Percentiles rank a stretch among this genome's conserved stretches.
Conservation (phyloP, 2,329 filamentous ascomycete genomes). For the Paradendryphiella salina region DNA sequence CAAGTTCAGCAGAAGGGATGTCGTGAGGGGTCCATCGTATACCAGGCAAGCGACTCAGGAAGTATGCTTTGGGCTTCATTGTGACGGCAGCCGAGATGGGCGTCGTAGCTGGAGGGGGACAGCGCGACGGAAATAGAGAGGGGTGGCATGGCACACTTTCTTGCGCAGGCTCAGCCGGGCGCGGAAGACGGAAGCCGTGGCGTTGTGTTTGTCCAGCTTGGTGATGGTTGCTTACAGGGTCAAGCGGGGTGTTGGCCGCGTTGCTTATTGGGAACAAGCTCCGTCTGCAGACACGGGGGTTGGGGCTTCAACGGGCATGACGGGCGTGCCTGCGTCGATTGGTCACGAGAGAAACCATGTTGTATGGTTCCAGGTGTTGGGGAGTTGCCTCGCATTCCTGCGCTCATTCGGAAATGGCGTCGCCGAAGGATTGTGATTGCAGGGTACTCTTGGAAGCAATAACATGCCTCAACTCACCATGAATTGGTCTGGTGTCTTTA, state of each 20-base stretch:
- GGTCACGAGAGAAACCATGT: too few relatives aligned
- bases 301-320: conserved; percentile 1
- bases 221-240: background rate
- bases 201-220: background rate
- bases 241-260: conserved; percentile 9
- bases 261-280: conserved; percentile 27
- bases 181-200: background rate
- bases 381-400: background rate
- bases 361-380: too few relatives aligned
- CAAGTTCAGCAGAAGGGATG: conserved; percentile 17
- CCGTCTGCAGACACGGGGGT: conserved; percentile 5
- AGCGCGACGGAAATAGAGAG: background rate
- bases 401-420: conserved; percentile 7
- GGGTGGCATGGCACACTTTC: background rate
- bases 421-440: background rate
- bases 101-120: background rate
- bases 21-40: conserved; percentile 37
- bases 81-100: background rate
- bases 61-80: conserved; percentile 16
- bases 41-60: conserved; percentile 20
- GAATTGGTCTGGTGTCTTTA: too few relatives aligned
- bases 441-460: background rate
- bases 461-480: too few relatives aligned
- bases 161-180: background rate
- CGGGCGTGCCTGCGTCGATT: too few relatives aligned